These are phyloP conservation scores for Juncus inflexus DNA, from an alignment of 176 grass and related monocot genomes.

Conservation along the genomic window DNA sequence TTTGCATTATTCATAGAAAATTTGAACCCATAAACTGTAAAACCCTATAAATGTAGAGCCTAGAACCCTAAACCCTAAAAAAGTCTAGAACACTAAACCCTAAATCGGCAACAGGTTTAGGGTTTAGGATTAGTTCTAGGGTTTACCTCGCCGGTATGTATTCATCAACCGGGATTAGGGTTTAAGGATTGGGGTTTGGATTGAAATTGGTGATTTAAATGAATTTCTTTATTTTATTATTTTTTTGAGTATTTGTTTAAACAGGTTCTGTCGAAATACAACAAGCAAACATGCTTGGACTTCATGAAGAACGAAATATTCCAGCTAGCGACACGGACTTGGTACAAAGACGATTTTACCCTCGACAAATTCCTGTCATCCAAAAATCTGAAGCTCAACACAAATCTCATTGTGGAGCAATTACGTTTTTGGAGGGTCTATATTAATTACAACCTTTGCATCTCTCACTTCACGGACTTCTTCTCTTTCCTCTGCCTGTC, in stretches of 20 bases:
- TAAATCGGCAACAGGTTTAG: neutral
- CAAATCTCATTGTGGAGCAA: conserved; percentile 76
- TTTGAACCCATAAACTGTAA: too few species aligned
- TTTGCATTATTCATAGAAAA: too few species aligned
- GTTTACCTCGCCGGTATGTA: neutral
- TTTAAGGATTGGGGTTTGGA: neutral
- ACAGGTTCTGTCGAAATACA: conserved; percentile 76
- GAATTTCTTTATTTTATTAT: conserved; percentile 15
- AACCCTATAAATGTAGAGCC: too few species aligned
- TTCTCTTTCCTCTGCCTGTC: conserved; percentile 74
- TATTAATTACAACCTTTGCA: conserved; percentile 81
- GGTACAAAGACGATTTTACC: conserved; percentile 59
- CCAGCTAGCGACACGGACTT: conserved; percentile 69
- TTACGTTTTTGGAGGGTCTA: conserved; percentile 77
- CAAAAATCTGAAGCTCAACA: conserved; percentile 61
- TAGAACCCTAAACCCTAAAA: too few species aligned
- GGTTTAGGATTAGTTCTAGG: neutral
- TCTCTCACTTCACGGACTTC: conserved; percentile 64
- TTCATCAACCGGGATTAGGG: neutral
- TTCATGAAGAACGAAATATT: conserved; percentile 78
- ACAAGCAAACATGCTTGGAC: conserved; percentile 72
- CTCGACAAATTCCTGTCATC: conserved; percentile 53
- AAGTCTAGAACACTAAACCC: too few species aligned
- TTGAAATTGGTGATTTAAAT: conserved; percentile 23
- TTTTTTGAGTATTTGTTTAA: conserved; percentile 27